These are phyloP conservation scores for Beauveria asiatica DNA, from an alignment of 2,329 filamentous ascomycete species.

Conservation along the genomic window DNA sequence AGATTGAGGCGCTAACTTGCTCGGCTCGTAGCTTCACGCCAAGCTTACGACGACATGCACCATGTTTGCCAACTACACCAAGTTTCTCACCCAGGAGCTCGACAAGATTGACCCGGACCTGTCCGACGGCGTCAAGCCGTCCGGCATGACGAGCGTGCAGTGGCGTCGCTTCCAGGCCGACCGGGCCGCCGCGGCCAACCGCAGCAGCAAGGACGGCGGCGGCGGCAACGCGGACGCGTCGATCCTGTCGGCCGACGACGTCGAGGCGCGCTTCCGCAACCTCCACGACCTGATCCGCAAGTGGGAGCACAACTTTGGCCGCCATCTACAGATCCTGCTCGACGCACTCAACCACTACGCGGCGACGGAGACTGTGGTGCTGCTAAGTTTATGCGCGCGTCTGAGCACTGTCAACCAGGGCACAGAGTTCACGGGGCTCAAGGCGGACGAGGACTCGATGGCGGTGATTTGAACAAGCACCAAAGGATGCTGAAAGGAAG, in stretches of 20 bases:
- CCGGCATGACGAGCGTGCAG: conserved; percentile 51
- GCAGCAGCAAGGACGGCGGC: conserved; percentile 15
- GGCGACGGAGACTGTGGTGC: conserved; percentile 90
- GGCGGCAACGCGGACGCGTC: conserved; percentile 22
- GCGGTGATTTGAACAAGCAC: not conserved
- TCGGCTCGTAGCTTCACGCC: conserved; percentile 68
- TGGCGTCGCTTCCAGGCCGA: conserved; percentile 50
- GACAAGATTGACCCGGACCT: conserved; percentile 77
- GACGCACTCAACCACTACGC: conserved; percentile 96
- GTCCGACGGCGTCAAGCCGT: conserved; percentile 47
- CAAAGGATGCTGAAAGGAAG: not conserved
- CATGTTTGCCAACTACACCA: conserved; percentile 85
- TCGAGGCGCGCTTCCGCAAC: conserved; percentile 54
- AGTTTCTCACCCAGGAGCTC: conserved; percentile 76
- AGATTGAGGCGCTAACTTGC: not conserved
- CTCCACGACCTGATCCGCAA: conserved; percentile 81
- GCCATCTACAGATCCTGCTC: conserved; percentile 86
- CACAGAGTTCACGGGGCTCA: conserved; percentile 52
- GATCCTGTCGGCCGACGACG: conserved; percentile 25
- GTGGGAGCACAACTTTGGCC: conserved; percentile 88
- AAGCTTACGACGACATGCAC: conserved; percentile 95
- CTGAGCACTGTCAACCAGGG: conserved; percentile 76
- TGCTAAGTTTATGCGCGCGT: conserved; percentile 78
- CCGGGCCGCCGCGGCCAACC: conserved; percentile 31
- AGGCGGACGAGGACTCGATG: conserved; percentile 45